Evolutionary conservation across 441 rosid species (phyloP).

Genomic region (Iberis amara): DNA sequence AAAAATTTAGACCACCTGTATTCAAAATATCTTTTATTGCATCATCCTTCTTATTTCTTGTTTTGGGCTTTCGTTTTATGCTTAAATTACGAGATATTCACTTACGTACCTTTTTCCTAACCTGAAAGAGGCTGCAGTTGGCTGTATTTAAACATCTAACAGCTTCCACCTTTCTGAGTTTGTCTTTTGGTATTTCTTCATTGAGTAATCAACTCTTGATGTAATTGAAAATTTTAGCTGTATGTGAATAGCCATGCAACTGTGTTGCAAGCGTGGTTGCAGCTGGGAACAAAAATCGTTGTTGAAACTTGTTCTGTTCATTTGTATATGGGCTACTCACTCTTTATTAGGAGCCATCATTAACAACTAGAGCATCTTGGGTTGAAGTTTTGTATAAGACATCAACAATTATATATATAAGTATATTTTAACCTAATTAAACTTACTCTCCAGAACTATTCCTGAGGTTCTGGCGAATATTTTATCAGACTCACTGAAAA

Average conservation of each 20-base stretch:
- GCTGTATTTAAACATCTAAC: slow-evolving; percentile 8
- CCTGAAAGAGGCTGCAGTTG: slow-evolving; percentile 10
- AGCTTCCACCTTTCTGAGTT: slow-evolving; percentile 9
- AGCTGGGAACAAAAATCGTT: slow-evolving; percentile 3
- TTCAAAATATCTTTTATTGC: slow-evolving; percentile 1
- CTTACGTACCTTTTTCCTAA: slow-evolving; percentile 9
- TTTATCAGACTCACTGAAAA: slow-evolving; percentile 61
- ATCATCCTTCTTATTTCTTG: slow-evolving; percentile 1
- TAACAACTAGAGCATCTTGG: slow-evolving; percentile 18
- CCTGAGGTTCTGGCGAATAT: slow-evolving; percentile 69
- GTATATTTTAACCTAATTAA: slow-evolving; percentile 3
- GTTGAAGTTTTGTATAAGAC: slow-evolving; percentile 23
- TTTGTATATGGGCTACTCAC: slow-evolving; percentile 13
- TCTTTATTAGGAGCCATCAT: slow-evolving; percentile 9
- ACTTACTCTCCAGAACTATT: slow-evolving; percentile 52
- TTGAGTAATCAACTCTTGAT: slow-evolving; percentile 3
- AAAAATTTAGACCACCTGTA: background rate
- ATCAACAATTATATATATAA: slow-evolving; percentile 4
- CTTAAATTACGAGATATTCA: slow-evolving; percentile 10
- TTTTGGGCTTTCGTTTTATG: background rate
- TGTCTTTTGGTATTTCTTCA: slow-evolving; percentile 6
- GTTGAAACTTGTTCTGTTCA: slow-evolving; percentile 18
- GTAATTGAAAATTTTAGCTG: background rate
- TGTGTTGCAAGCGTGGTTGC: slow-evolving; percentile 12
- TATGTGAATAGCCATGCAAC: slow-evolving; percentile 19